Base-by-base conservation (phyloP, 2,329 filamentous ascomycete species). In the Claviceps sp. region DNA sequence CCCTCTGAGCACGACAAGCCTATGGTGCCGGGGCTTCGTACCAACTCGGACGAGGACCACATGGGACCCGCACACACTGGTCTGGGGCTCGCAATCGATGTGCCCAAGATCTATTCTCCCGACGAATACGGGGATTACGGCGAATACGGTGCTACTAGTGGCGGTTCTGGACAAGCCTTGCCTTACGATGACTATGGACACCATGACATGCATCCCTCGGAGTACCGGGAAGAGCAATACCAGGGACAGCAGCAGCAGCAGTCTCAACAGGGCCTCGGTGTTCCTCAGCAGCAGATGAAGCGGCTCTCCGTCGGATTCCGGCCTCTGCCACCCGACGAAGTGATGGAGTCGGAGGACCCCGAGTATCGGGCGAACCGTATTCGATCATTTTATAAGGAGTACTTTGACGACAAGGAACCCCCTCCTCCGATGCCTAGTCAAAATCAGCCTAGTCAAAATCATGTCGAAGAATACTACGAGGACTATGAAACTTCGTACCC, bases 311-410 rank as follows among this genome's bases (percentile, higher is more conserved):
- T 85, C 46, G 81, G 82, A 30, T 77, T 95, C 67, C 85, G 93
- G 16, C 93, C 93, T 22, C 76, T 98, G 56, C 93, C 93, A 5
- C 88, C 89, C 38, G 84, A 90, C 62, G 87, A 95, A 57, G 81
- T 87, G 51, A 77, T 75, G 34, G 81, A 84, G 44, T 80, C 84
- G 3, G 93, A 97, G 64, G 91, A 96, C 64, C 89, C 93, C 0
- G 93, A 97, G 67, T 84, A 91, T 62, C 82, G 93, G 61, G 93
- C 93, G 57, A 97, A 96, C 73, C 84, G 93, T 54, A 98, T 98
- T 59, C 81, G 93, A 66, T 98, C 93, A 4, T 98, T 98, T 73
- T 98, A 98, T 74, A 96, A 96, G 72, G 93, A 98, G 65, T 98
- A 98, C 72, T 98, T 98, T 61, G 93, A 97, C 58, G 91, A 96